Conservation (phyloP, 495 filamentous ascomycete species). For the Neurospora pannonica region DNA sequence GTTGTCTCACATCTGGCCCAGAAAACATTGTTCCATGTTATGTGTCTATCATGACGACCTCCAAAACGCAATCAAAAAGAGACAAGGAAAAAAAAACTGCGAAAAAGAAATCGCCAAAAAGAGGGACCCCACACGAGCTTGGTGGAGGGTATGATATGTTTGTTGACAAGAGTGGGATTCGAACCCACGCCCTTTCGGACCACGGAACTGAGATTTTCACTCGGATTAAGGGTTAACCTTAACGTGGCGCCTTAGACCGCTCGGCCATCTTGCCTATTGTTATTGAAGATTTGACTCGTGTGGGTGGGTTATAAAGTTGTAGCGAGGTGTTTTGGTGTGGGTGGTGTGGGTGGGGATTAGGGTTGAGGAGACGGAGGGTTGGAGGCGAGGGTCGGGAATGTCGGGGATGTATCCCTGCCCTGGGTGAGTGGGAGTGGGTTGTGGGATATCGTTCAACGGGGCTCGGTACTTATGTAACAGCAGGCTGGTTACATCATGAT, state of each 20-base stretch:
- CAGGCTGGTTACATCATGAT: no score
- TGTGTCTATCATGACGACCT: not conserved
- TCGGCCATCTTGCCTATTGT: not conserved
- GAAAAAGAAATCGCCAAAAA: not conserved
- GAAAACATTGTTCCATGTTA: not conserved
- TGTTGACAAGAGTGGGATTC: conserved; percentile 26
- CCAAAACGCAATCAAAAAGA: not conserved
- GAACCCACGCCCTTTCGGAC: conserved; percentile 29
- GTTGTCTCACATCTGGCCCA: not conserved
- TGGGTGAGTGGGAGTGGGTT: no score
- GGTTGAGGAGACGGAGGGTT: not conserved
- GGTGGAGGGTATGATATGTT: not conserved
- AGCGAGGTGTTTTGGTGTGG: not conserved
- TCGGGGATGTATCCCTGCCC: not conserved
- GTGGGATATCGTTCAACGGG: not conserved
- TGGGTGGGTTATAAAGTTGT: not conserved
- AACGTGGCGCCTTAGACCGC: not conserved
- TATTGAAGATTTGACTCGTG: not conserved
- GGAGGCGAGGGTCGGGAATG: not conserved
- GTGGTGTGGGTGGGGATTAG: not conserved
- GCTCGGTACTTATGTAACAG: no score
- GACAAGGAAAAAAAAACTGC: not conserved
- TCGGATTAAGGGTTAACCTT: not conserved
- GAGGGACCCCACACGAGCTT: not conserved
- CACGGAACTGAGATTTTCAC: conserved; percentile 6